phyloP scores from a whole-genome alignment of 2,329 filamentous ascomycete genomes.

The Penicillium sp. region DNA sequence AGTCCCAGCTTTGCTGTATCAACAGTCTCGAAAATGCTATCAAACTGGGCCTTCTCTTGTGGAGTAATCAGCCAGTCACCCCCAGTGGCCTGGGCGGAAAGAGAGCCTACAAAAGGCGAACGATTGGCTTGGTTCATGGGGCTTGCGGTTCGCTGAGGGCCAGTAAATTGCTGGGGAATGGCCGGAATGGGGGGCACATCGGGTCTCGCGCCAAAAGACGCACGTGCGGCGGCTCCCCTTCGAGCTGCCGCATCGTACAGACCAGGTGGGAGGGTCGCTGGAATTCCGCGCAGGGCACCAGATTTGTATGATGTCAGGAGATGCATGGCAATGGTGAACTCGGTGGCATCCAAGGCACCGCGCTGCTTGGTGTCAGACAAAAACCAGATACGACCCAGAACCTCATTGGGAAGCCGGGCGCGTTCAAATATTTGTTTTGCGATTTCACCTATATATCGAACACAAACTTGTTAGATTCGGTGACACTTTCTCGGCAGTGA shows the following conservation, averaged over 20 bases:
- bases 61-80: slow-evolving; percentile 80
- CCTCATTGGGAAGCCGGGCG: slow-evolving; percentile 83
- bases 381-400: slow-evolving; percentile 93
- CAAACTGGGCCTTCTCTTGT: slow-evolving; percentile 83
- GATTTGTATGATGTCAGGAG: slow-evolving; percentile 88
- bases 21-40: slow-evolving; percentile 78
- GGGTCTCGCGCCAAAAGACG: slow-evolving; percentile 54
- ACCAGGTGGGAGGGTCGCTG: slow-evolving; percentile 75
- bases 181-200: slow-evolving; percentile 60
- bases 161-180: slow-evolving; percentile 78
- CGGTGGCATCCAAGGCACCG: slow-evolving; percentile 78
- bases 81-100: slow-evolving; percentile 57
- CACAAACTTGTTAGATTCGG: neutral
- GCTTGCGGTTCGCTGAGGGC: slow-evolving; percentile 59
- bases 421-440: slow-evolving; percentile 96
- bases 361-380: slow-evolving; percentile 91
- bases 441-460: slow-evolving; percentile 62
- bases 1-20: slow-evolving; percentile 78
- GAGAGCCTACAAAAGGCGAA: slow-evolving; percentile 50
- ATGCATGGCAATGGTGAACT: slow-evolving; percentile 99
- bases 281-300: slow-evolving; percentile 74
- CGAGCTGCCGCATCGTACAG: slow-evolving; percentile 88
- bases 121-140: slow-evolving; percentile 49
- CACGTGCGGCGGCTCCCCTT: slow-evolving; percentile 54
- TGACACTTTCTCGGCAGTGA: neutral